Evolutionary conservation across 192 early-diverging fungal species (phyloP).

Genomic region (Phycomyces blakesleeanus): DNA sequence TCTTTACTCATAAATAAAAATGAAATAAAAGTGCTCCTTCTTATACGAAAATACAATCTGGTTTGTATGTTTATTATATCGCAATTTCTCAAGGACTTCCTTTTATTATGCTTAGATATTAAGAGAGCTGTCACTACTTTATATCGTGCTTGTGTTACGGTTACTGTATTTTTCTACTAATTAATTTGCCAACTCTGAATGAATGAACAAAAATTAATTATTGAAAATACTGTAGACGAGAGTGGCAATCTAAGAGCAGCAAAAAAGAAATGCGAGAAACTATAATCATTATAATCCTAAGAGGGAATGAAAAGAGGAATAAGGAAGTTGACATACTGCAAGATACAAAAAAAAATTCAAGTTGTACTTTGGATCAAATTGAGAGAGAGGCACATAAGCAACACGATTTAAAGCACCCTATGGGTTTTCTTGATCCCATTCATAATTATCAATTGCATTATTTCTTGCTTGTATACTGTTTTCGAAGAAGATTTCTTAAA

Average conservation of each 20-base stretch:
- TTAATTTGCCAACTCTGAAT: no score
- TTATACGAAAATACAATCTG: no score
- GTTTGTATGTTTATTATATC: no score
- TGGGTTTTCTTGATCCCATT: neutral
- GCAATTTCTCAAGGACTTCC: no score
- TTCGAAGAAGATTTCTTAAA: neutral
- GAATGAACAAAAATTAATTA: no score
- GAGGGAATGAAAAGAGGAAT: neutral
- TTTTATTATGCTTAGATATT: no score
- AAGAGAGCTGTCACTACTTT: no score
- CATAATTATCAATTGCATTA: neutral
- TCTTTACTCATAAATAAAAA: no score
- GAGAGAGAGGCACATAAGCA: neutral
- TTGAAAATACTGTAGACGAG: no score
- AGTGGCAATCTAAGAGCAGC: slow-evolving; percentile 2
- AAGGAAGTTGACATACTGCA: neutral
- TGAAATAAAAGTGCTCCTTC: no score
- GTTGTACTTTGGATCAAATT: neutral
- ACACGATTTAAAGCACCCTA: neutral
- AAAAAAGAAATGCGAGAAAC: slow-evolving; percentile 10
- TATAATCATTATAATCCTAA: slow-evolving; percentile 7
- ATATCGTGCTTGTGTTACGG: no score
- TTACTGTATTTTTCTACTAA: no score
- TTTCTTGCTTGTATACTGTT: neutral
- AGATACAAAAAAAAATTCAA: slow-evolving; percentile 1